These are phyloP conservation scores for Aphanomyces cochlioides DNA, from an alignment of 352 stramenopile genomes.

Conservation along the genomic window DNA sequence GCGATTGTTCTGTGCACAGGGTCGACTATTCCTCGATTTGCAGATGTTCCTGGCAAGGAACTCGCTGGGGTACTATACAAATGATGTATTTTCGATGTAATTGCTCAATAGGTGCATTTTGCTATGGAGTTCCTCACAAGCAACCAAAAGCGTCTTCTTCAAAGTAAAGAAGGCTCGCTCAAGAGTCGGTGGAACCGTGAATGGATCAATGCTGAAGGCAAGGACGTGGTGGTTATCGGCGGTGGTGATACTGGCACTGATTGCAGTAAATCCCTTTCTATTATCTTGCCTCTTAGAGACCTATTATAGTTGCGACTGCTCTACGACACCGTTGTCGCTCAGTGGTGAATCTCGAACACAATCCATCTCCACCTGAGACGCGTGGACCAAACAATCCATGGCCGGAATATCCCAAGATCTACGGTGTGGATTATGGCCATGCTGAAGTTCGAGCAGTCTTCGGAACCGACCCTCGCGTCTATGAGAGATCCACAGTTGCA, in stretches of 20 bases:
- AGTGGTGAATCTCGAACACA: conserved; percentile 96
- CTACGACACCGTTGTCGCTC: conserved; percentile 96
- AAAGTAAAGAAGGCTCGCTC: conserved; percentile 93
- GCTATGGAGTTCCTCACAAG: conserved; percentile 97
- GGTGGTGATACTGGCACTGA: conserved; percentile 96
- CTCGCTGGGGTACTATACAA: conserved; percentile 70
- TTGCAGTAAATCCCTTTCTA: conserved; percentile 63
- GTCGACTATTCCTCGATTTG: conserved; percentile 92
- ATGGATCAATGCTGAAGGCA: conserved; percentile 96
- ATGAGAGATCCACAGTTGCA: conserved; percentile 66
- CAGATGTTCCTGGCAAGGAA: conserved; percentile 83
- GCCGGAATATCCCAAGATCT: conserved; percentile 97
- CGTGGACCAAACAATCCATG: conserved; percentile 94
- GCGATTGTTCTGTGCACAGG: conserved; percentile 93
- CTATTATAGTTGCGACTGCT: conserved; percentile 85
- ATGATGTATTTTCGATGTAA: not conserved
- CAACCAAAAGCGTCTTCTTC: conserved; percentile 96
- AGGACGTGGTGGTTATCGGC: conserved; percentile 98
- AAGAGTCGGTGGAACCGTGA: conserved; percentile 93
- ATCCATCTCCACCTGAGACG: conserved; percentile 86
- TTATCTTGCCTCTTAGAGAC: conserved; percentile 5
- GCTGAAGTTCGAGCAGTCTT: conserved; percentile 92
- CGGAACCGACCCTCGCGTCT: conserved; percentile 86
- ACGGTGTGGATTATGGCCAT: conserved; percentile 97
- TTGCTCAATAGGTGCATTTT: conserved; percentile 82